Base-by-base conservation (phyloP, 176 grass and related monocot species). In the Dendrocalamus sinicus region DNA sequence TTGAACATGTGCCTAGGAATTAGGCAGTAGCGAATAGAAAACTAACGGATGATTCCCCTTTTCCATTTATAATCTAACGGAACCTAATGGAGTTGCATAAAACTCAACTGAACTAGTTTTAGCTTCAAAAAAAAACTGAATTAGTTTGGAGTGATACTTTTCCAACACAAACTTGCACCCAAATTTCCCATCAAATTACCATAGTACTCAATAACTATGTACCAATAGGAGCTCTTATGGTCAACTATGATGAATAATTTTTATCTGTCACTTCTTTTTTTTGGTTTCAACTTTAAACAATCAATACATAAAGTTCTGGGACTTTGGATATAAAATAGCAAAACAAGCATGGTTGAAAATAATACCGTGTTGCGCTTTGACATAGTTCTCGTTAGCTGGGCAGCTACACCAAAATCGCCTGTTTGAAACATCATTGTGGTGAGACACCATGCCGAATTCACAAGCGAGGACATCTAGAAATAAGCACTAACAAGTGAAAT, bases 371-470 rank as follows among this genome's bases (percentile, higher is more conserved):
- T 99, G 46, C 96, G 96, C 88, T 99, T 99, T 84, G 96, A 99
- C 96, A 99, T 99, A 66, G 96, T 99, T 86, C 96, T 96, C 1
- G 96, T 99, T 48, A 99, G 90, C 82, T 99, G 96, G 28, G 96
- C 96, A 88, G 96, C 96, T 78, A 99, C 93, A 65, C 96, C 96
- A 88, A 99, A 99, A 89, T 99, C 96, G 9, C 96, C 96, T 99
- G 87, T 86, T 88, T 46, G 72, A 86, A 87, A 86, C 50, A 77
- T 86, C 30, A 47, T 75, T 69, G 37, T 41, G 62, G 65, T 73
- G 62, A 57, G 77, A 80, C 30, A 78, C 55, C 80, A 77, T 73
- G 52, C 30, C 54, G 0, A 87, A 83, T 73, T 82, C 45, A 75
- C 46, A 75, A 44, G 43, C 45, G 7, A 76, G 30, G 17, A 73